Base-by-base conservation (phyloP, 1,284 basidiomycete species). In the Fomitopsis betulina region DNA sequence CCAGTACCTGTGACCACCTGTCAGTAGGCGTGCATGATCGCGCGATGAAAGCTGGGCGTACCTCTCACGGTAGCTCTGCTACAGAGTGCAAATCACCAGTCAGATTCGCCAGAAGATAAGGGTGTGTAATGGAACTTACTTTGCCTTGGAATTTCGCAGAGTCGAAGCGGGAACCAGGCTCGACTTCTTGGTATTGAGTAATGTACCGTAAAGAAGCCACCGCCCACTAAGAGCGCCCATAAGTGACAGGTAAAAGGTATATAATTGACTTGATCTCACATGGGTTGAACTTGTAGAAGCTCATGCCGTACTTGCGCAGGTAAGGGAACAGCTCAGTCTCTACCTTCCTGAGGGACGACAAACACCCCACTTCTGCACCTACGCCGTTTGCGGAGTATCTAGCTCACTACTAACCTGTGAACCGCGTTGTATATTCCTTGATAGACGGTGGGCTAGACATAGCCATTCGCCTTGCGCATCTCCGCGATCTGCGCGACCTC, bases 361-460 rank as follows among this genome's bases (percentile, higher is more conserved):
- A n/a, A n/a, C 12, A 49, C 51, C 15, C 13, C 12, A 27, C 19
- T 13, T 47, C n/a, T 43, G 12, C 15, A 15, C 5, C n/a, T 1
- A 9, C 19, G 19, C 1, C 15, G 39, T 3, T n/a, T 10, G n/a
- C 17, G 21, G 21, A n/a, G 27, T 30, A 32, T 35, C 3, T 17
- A 15, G n/a, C 8, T 5, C n/a, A n/a, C n/a, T 13, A 21, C 60
- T 7, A 17, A 62, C 70, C 80, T 68, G 62, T 83, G 79, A 23
- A 84, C 72, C 2, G 79, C 80, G 60, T 82, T 84, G 66, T 83
- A 84, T 57, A 82, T 75, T 3, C 86, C 87, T 68, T 91, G 87
- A 67, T 91, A 91, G 0, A 79, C 84, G 0, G 82, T 82, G 1
- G 89, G 88, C 67, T 81, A 76, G 61, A 88, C 76, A 63, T 77